Evolutionary conservation across 495 filamentous ascomycete species (phyloP).

Genomic region (Acidomyces sp.): DNA sequence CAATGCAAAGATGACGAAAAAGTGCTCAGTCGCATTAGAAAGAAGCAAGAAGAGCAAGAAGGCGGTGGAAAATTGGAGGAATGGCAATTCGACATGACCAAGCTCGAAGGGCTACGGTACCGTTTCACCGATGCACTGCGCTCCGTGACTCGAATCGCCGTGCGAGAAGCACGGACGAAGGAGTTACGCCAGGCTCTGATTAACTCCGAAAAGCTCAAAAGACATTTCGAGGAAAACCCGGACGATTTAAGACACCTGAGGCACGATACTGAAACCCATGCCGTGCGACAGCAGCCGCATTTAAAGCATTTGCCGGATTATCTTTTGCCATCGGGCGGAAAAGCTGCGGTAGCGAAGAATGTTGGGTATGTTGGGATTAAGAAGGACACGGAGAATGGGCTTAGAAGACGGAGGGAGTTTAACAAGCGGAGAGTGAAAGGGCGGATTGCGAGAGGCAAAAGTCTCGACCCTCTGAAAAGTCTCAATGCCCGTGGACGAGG

Average conservation of each 20-base stretch:
- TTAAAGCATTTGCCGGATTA: conserved; percentile 94
- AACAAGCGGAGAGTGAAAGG: conserved; percentile 39
- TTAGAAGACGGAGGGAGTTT: conserved; percentile 55
- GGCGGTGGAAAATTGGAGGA: conserved; percentile 70
- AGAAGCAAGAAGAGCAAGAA: conserved; percentile 55
- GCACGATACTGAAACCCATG: conserved; percentile 70
- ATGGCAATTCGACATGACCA: conserved; percentile 88
- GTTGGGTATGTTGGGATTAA: conserved; percentile 63
- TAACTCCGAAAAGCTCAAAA: conserved; percentile 81
- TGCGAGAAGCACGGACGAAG: conserved; percentile 76
- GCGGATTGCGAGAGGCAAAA: conserved; percentile 43
- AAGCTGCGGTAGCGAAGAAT: conserved; percentile 46
- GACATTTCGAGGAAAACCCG: conserved; percentile 96
- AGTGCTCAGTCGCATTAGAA: conserved; percentile 39
- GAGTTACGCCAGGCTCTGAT: conserved; percentile 82
- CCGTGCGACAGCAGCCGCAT: conserved; percentile 70
- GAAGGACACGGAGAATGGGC: conserved; percentile 59
- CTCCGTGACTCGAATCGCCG: conserved; percentile 64
- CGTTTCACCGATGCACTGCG: conserved; percentile 82
- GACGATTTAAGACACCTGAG: conserved; percentile 72
- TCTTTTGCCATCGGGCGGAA: conserved; percentile 68
- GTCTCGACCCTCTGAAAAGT: conserved; percentile 74
- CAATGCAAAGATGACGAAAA: conserved; percentile 70
- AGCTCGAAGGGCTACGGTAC: conserved; percentile 86
- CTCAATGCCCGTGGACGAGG: conserved; percentile 50